phyloP scores from a whole-genome alignment of 2,329 filamentous ascomycete species.

The Pezicula rhizophila region DNA sequence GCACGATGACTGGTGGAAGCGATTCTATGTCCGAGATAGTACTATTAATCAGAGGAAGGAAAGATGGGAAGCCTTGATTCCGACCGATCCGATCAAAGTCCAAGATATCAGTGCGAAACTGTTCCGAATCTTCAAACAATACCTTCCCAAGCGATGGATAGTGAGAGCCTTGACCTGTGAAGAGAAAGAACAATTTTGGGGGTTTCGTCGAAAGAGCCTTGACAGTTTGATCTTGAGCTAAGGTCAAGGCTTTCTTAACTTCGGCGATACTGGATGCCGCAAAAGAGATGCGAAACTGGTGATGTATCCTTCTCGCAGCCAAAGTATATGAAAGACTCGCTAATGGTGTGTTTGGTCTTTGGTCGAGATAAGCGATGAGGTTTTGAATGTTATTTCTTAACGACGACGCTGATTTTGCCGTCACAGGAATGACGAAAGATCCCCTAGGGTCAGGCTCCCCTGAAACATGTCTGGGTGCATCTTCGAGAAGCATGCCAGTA shows the following conservation, averaged over 20 bases:
- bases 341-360: conserved; percentile 7
- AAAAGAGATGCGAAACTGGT: conserved; percentile 47
- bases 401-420: conserved; percentile 33
- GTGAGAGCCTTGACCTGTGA: conserved; percentile 42
- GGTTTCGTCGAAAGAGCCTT: conserved; percentile 26
- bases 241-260: conserved; percentile 1
- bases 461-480: conserved; percentile 19
- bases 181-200: conserved; percentile 14
- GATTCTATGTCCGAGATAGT: conserved; percentile 27
- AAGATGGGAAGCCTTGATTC: too few relatives aligned
- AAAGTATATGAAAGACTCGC: conserved; percentile 14
- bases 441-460: conserved; percentile 31
- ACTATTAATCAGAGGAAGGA: too few relatives aligned
- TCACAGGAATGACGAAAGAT: conserved; percentile 36
- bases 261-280: conserved; percentile 29
- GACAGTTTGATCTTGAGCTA: conserved; percentile 39
- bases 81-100: too few relatives aligned
- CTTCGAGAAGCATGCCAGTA: conserved; percentile 15
- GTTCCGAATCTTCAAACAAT: too few relatives aligned
- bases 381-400: conserved; percentile 6
- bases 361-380: conserved; percentile 10
- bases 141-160: conserved; percentile 22
- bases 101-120: too few relatives aligned
- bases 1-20: conserved; percentile 42
- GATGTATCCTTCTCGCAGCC: conserved; percentile 45